Conservation (phyloP, 2,329 filamentous ascomycete species). For the Apiospora hydei region DNA sequence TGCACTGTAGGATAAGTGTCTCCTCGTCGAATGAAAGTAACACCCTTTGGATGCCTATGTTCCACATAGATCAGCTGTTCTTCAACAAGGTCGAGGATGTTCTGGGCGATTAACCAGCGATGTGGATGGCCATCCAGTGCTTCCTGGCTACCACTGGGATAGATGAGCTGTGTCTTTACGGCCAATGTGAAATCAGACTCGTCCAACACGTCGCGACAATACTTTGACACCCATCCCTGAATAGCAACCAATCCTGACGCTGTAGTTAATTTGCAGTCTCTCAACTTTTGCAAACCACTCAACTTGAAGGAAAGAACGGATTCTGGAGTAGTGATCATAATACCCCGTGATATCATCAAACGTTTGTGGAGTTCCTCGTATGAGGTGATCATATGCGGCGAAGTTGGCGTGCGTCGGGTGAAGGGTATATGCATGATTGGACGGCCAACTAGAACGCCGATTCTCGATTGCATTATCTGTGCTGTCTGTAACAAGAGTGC, state of each 20-base stretch:
- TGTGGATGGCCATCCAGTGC: slow-evolving; percentile 60
- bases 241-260: background rate
- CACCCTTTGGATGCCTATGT: slow-evolving; percentile 34
- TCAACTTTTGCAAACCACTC: background rate
- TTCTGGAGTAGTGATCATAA: background rate
- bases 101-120: slow-evolving; percentile 56
- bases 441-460: slow-evolving; percentile 63
- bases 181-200: slow-evolving; percentile 66
- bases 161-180: slow-evolving; percentile 63
- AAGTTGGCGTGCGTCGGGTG: slow-evolving; percentile 56
- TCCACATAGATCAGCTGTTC: slow-evolving; percentile 36
- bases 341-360: background rate
- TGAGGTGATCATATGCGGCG: slow-evolving; percentile 26
- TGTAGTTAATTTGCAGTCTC: background rate
- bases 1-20: slow-evolving; percentile 39
- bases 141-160: slow-evolving; percentile 58
- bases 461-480: slow-evolving; percentile 59
- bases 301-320: background rate
- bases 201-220: slow-evolving; percentile 68
- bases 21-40: slow-evolving; percentile 53
- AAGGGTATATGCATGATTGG: slow-evolving; percentile 65
- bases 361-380: background rate
- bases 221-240: slow-evolving; percentile 3
- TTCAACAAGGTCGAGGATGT: slow-evolving; percentile 50
- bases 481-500: slow-evolving; percentile 65